Base-by-base conservation (phyloP, 2,329 filamentous ascomycete genomes). In the Penicillium glabrum region DNA sequence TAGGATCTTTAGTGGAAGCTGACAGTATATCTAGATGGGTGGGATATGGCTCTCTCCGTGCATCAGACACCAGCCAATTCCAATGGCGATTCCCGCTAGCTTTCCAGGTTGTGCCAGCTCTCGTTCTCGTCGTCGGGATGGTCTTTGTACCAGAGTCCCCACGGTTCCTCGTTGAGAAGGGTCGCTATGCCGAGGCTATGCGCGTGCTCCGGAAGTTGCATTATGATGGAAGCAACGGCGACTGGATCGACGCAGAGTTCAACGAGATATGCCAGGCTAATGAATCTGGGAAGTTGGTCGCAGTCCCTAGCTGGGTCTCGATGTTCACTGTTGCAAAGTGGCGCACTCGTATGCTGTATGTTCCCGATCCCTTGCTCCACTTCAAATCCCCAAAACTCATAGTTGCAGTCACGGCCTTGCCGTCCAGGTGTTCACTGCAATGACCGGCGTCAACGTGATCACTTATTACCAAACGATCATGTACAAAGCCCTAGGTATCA, bases 381-480 rank as follows among this genome's bases (percentile, higher is more conserved):
- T 23, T 10, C 29, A 29, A 29, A n/a, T 21, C 10, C 39, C 35
- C 35, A 9, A 31, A 16, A 39, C 58, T 61, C 13, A 61, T 49
- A 2, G 35, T 10, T 24, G 5, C 26, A 62, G 69, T 3, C 83
- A 87, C 58, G 87, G 83, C 23, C 82, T 82, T 43, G 72, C 84
- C 31, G 82, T 87, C 39, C 86, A 90, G 68, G 80, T 86, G 58
- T 86, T 89, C 64, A 85, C 86, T 47, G 86, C 89, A 61, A 82
- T 76, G 64, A 75, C 74, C 21, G 75, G 73, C 14, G 72, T 75
- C 58, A 75, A 77, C 60, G 73, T 76, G 56, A 76, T 77, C 51
- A 69, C 69, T 52, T 76, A 77, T 62, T 77, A 77, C 58, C 74
- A 74, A 58, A 77, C 71, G 7, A 71, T 71, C 57, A 73, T 76